Base-by-base conservation (phyloP, 371 early-diverging fungal genomes). In the Cokeromyces recurvatus region DNA sequence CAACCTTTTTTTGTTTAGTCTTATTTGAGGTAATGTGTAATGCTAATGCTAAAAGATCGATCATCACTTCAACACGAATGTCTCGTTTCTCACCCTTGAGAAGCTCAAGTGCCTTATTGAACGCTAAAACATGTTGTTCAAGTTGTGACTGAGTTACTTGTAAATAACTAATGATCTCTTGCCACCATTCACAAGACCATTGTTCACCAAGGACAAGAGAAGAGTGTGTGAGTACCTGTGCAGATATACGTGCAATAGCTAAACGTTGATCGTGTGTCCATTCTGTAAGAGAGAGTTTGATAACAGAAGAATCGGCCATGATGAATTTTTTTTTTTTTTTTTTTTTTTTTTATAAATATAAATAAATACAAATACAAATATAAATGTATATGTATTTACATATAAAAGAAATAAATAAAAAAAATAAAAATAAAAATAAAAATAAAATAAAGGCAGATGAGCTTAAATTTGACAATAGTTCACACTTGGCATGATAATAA, bases 51-150 rank as follows among this genome's bases (percentile, higher is more conserved):
- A 72, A 24, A 3, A 72, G 15, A 36, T 72, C 72, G 0, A 63
- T 38, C 19, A 72, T 24, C 5, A 64, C 46, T 15, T 68, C 68
- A 15, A 66, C 61, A 27, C 72, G 72, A 24, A 72, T 68, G 44
- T 72, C 72, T 7, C 47, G 47, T 2, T 44, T 37, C 5, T 56
- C 48, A 2, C 22, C 34, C 1, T 48, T 43, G 20, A 66, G 14
- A 1, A 56, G 0, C 0, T 31, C 34, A 1, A 54, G 29, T 5
- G 69, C 69, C 35, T 56, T 23, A 4, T 56, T 51, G 36, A 16
- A 31, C 25, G 48, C 19, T 14, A 42, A 15, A 10, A 31, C 7
- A 8, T 25, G 48, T 14, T 19, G n/a, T 39, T 48, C 44, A 4
- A 63, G 44, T 27, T 66, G 57, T 8, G 46, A 21, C 34, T 61